Evolutionary conservation across 495 filamentous ascomycete genomes (phyloP).

Genomic region (Trypethelium eluteriae): DNA sequence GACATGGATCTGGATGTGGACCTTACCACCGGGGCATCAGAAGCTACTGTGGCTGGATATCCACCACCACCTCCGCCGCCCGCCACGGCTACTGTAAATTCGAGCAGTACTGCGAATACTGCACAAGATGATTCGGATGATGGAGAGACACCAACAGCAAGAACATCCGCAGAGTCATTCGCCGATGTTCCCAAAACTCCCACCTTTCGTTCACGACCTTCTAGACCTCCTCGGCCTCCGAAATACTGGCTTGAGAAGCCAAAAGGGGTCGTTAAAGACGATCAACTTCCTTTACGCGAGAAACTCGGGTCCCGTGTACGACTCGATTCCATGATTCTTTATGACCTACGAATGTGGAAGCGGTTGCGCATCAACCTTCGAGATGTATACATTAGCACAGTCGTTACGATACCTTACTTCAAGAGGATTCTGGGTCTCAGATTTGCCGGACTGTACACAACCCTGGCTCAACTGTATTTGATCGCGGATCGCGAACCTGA

Average conservation of each 20-base stretch:
- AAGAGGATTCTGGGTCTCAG: constrained; percentile 91
- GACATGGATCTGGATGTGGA: constrained; percentile 39
- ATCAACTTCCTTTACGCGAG: constrained; percentile 40
- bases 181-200: constrained; percentile 37
- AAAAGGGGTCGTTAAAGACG: constrained; percentile 29
- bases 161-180: constrained; percentile 22
- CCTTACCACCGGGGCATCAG: constrained; percentile 47
- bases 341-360: constrained; percentile 94
- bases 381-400: constrained; percentile 90
- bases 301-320: constrained; percentile 81
- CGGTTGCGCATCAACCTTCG: constrained; percentile 81
- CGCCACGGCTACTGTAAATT: constrained; percentile 32
- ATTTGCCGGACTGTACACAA: constrained; percentile 88
- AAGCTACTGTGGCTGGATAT: constrained; percentile 64
- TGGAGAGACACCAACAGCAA: constrained; percentile 17
- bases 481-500: constrained; percentile 95
- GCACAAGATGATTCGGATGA: constrained; percentile 46
- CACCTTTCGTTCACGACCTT: constrained; percentile 20
- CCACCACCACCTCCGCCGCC: constrained; percentile 60
- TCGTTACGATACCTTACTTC: constrained; percentile 89
- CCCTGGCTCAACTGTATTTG: constrained; percentile 86
- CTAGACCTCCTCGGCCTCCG: constrained; percentile 45
- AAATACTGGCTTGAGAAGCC: constrained; percentile 83
- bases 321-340: constrained; percentile 93
- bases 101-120: background rate